These are phyloP conservation scores for Rhinocladiella mackenziei DNA, from an alignment of 2,329 filamentous ascomycete species.

Conservation along the genomic window DNA sequence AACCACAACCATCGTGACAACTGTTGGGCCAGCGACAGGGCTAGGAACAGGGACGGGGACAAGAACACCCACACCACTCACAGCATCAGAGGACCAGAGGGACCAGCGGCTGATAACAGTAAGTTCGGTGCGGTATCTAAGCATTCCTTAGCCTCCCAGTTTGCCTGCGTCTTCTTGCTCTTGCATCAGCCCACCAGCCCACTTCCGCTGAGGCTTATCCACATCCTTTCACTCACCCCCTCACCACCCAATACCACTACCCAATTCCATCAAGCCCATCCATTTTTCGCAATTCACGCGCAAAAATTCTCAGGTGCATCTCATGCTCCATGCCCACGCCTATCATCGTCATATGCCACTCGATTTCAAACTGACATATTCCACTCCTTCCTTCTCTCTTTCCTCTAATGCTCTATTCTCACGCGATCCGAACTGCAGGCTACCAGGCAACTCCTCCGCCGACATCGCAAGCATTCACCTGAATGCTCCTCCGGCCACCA, in stretches of 20 bases:
- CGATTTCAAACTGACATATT: slow-evolving; percentile 13
- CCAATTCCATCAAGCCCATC: too few species aligned
- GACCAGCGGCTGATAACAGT: slow-evolving; percentile 24
- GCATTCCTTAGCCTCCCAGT: slow-evolving; percentile 1
- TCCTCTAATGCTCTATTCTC: slow-evolving; percentile 16
- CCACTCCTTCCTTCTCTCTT: slow-evolving; percentile 6
- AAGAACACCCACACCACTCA: too few species aligned
- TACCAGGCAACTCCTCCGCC: slow-evolving; percentile 17
- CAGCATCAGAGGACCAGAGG: too few species aligned
- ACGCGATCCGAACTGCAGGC: slow-evolving; percentile 5
- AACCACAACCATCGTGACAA: slow-evolving; percentile 8
- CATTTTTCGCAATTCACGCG: too few species aligned
- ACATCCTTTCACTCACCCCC: too few species aligned
- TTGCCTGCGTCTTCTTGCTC: slow-evolving; percentile 4
- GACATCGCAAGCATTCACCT: slow-evolving; percentile 24
- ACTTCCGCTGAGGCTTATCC: too few species aligned
- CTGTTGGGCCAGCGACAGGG: too few species aligned
- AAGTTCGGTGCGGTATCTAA: slow-evolving; percentile 3
- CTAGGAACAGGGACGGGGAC: too few species aligned
- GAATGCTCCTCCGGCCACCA: slow-evolving; percentile 22
- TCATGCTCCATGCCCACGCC: slow-evolving; percentile 1
- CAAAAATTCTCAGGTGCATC: too few species aligned
- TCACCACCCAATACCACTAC: too few species aligned
- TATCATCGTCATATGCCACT: too few species aligned
- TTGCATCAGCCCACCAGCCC: too few species aligned